Percentiles rank a stretch among this genome's conserved stretches.
These are phyloP conservation scores for Whalleya microplaca DNA, from an alignment of 2,329 filamentous ascomycete species.

Conservation along the genomic window DNA sequence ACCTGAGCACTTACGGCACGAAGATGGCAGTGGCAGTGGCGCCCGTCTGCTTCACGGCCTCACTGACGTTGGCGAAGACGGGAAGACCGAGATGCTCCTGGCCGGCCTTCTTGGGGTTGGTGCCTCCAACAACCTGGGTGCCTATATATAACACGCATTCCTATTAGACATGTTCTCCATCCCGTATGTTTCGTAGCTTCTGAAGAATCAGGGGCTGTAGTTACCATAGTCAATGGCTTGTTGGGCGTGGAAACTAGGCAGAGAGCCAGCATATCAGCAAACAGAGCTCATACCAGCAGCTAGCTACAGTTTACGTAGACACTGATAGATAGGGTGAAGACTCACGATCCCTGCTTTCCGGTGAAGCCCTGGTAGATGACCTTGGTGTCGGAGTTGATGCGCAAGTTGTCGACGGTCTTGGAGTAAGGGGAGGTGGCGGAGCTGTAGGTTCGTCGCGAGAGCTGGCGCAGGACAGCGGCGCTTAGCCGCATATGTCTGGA, in stretches of 20 bases:
- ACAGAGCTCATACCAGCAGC: neutral
- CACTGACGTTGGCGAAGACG: constrained; percentile 87
- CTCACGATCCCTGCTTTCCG: constrained; percentile 92
- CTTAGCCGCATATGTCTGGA: constrained; percentile 71
- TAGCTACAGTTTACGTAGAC: neutral
- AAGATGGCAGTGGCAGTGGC: constrained; percentile 94
- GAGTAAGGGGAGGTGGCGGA: constrained; percentile 71
- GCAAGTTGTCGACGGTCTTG: constrained; percentile 80
- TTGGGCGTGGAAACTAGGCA: constrained; percentile 85
- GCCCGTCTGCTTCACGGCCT: constrained; percentile 88
- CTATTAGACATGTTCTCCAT: constrained; percentile 35
- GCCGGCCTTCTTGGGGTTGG: constrained; percentile 98
- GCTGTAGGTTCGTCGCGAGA: constrained; percentile 73
- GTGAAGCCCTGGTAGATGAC: constrained; percentile 98
- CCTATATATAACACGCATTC: constrained; percentile 53
- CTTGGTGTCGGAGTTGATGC: constrained; percentile 91
- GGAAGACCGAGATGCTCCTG: constrained; percentile 85
- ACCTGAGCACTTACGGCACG: constrained; percentile 70
- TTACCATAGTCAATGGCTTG: constrained; percentile 98
- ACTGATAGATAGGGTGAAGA: constrained; percentile 33
- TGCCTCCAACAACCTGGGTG: constrained; percentile 96
- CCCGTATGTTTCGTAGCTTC: constrained; percentile 9
- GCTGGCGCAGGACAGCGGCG: constrained; percentile 68
- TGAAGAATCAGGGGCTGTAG: constrained; percentile 19
- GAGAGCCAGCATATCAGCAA: constrained; percentile 36